phyloP scores from a whole-genome alignment of 2,329 filamentous ascomycete genomes.

The Shiraia sp. region DNA sequence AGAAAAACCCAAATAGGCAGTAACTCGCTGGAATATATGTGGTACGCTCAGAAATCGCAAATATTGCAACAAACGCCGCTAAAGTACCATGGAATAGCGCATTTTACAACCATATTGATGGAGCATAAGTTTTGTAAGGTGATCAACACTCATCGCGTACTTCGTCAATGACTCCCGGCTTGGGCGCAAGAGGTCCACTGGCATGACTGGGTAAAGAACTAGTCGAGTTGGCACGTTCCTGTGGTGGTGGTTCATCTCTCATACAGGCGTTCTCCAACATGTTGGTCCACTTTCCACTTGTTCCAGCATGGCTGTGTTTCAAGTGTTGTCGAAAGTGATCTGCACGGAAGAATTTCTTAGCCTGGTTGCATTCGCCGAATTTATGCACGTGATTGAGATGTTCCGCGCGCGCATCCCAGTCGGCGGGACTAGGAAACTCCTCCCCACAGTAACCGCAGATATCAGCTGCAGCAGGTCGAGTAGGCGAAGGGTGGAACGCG shows the following conservation, averaged over 20 bases:
- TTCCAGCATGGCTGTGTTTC: slow-evolving; percentile 95
- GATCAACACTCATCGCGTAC: slow-evolving; percentile 44
- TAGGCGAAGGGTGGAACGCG: slow-evolving; percentile 83
- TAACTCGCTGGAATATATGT: too few relatives aligned
- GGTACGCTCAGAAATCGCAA: too few relatives aligned
- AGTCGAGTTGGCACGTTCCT: slow-evolving; percentile 43
- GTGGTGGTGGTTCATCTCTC: slow-evolving; percentile 76
- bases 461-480: slow-evolving; percentile 66
- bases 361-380: slow-evolving; percentile 96
- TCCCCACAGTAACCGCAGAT: slow-evolving; percentile 94
- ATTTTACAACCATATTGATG: background rate
- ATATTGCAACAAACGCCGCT: too few relatives aligned
- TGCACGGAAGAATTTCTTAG: slow-evolving; percentile 96
- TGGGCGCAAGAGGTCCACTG: slow-evolving; percentile 33
- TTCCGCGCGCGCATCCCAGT: slow-evolving; percentile 85
- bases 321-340: slow-evolving; percentile 98
- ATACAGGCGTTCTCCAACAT: slow-evolving; percentile 97
- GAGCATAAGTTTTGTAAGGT: background rate
- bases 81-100: too few relatives aligned
- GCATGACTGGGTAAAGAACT: slow-evolving; percentile 35
- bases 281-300: slow-evolving; percentile 98
- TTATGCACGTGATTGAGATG: slow-evolving; percentile 93
- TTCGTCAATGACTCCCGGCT: slow-evolving; percentile 45
- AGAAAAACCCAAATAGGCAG: background rate
- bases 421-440: slow-evolving; percentile 83